These are phyloP conservation scores for Botrytis porri DNA, from an alignment of 2,329 filamentous ascomycete species.

Conservation along the genomic window DNA sequence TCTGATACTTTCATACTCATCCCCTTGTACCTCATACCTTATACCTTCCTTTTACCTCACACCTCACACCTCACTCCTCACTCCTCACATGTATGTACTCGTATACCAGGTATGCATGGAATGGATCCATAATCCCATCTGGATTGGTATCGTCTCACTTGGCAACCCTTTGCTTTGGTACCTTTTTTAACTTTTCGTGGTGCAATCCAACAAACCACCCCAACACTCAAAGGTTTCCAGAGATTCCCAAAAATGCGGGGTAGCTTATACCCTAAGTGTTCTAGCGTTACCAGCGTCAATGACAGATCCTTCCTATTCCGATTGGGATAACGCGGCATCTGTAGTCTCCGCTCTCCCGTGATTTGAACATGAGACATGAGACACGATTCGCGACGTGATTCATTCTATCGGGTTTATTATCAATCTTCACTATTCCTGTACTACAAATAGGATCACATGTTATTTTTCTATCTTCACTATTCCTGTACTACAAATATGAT, in stretches of 20 bases:
- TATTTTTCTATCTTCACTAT: background rate
- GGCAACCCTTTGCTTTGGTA: background rate
- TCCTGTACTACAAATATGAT: background rate
- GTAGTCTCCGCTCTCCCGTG: background rate
- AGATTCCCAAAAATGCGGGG: conserved; percentile 10
- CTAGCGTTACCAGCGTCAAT: background rate
- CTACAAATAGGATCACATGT: background rate
- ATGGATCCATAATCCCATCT: background rate
- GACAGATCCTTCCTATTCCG: background rate
- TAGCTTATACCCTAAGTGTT: background rate
- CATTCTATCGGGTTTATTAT: background rate
- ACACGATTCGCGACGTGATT: background rate
- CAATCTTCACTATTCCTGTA: background rate
- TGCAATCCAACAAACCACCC: background rate
- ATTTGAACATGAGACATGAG: background rate
- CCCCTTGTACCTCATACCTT: too few relatives aligned
- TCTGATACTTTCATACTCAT: too few relatives aligned
- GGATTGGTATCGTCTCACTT: background rate
- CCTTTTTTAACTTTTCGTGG: background rate
- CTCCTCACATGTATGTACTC: too few relatives aligned
- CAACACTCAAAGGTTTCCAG: background rate
- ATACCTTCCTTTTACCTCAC: too few relatives aligned
- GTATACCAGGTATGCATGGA: too few relatives aligned
- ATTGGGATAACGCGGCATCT: conserved; percentile 5
- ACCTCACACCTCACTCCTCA: too few relatives aligned